Conservation (phyloP, 108 stramenopile genomes). For the Phaeodactylum tricornutum region DNA sequence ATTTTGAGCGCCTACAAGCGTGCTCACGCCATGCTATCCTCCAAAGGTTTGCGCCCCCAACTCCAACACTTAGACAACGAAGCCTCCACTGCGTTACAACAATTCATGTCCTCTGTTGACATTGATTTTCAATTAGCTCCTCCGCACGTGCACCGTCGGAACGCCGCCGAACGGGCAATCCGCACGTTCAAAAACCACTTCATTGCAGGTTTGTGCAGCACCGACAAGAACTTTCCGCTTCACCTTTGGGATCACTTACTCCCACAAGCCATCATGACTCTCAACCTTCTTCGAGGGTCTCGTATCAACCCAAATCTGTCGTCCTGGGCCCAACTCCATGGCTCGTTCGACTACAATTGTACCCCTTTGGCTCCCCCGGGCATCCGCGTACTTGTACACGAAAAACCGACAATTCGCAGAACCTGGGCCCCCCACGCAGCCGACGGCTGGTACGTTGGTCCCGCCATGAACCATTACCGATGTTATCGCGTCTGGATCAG, state of each 20-base stretch:
- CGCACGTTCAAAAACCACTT: slow-evolving; percentile 39
- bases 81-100: slow-evolving; percentile 6
- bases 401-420: slow-evolving; percentile 8
- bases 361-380: slow-evolving; percentile 37
- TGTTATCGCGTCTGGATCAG: slow-evolving; percentile 16
- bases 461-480: slow-evolving; percentile 25
- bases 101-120: slow-evolving; percentile 1
- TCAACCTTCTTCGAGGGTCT: slow-evolving; percentile 27
- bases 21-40: background rate
- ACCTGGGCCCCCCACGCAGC: slow-evolving; percentile 15
- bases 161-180: slow-evolving; percentile 45
- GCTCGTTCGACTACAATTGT: slow-evolving; percentile 25
- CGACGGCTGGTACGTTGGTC: slow-evolving; percentile 33
- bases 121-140: slow-evolving; percentile 21
- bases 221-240: slow-evolving; percentile 14
- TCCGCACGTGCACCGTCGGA: slow-evolving; percentile 19
- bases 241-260: slow-evolving; percentile 22
- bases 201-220: slow-evolving; percentile 22
- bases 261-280: slow-evolving; percentile 16
- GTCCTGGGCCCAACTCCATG: slow-evolving; percentile 18
- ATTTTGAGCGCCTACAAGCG: slow-evolving; percentile 2
- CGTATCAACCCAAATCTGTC: slow-evolving; percentile 25
- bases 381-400: slow-evolving; percentile 15
- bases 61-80: slow-evolving; percentile 23
- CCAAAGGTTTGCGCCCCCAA: slow-evolving; percentile 7